Evolutionary conservation across 2,329 filamentous ascomycete species (phyloP), one percentile per base, ranked within the genome.

Genomic region (Xylariales sp.): DNA sequence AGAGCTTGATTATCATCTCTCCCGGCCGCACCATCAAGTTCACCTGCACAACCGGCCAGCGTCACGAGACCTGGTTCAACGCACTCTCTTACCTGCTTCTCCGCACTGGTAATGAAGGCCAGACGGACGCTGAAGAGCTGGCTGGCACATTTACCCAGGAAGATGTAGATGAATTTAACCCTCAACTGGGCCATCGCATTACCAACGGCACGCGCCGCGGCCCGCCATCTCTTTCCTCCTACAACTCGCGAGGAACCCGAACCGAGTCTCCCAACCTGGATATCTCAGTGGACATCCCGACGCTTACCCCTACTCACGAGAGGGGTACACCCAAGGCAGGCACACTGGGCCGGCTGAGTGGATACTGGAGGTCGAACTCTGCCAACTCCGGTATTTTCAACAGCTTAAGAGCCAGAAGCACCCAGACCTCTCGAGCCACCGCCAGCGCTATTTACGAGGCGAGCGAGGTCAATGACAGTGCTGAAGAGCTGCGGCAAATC

Each of bases 41-140:
- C 49, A 98, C 93, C 2, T 94, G 91, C 45, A 83, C 88, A 3
- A 98, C 93, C 4, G 86, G 88, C 25, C 89, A 96, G 59, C 78
- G 93, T 43, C 93, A 98, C 56, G 93, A 98, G 67, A 97, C 90
- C 1, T 98, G 93, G 93, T 95, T 93, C 73, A 97, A 97, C 55
- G 90, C 93, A 0, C 72, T 98, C 38, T 95, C 88, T 2, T 98
- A 98, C 59, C 76, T 98, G 12, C 74, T 97, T 24, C 74, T 95
- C 20, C 82, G 90, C 31, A 89, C 83, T 18, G 73, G 79, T 21
- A 69, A 75, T 15, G 82, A 84, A 25, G 74, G 69, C n/a, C 74
- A 77, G 36, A 67, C 76, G 6, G 76, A 80, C 47, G 70, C 75
- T 4, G 74, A 86, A 45, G 81, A 74, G 46, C 63, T 75, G 42